Evolutionary conservation across 176 grass and related monocot species (phyloP).

Genomic region (Musa troglodytarum): DNA sequence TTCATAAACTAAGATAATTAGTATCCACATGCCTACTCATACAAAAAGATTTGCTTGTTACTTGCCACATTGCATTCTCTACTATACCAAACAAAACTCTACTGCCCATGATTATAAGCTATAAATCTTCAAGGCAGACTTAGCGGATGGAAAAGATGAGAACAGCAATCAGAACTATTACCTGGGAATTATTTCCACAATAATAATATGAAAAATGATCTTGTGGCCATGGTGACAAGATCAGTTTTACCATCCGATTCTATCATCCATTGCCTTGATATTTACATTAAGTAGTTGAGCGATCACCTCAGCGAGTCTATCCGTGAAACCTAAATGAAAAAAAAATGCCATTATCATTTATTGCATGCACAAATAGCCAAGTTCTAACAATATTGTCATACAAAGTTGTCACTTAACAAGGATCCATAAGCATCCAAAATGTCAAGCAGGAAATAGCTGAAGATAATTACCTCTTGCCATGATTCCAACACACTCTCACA

Average conservation of each 20-base stretch:
- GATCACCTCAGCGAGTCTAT: not conserved
- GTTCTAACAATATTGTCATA: not conserved
- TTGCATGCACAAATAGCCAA: too few relatives aligned
- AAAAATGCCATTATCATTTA: not conserved
- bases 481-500: not conserved
- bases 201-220: not conserved
- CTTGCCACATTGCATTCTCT: not conserved
- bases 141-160: not conserved
- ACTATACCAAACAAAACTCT: not conserved
- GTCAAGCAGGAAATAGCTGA: not conserved
- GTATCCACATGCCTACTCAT: not conserved
- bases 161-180: not conserved
- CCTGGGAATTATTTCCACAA: not conserved
- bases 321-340: not conserved
- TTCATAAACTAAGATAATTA: not conserved
- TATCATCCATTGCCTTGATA: not conserved
- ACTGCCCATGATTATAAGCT: not conserved
- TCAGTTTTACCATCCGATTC: not conserved
- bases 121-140: not conserved
- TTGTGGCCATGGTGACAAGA: not conserved
- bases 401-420: not conserved
- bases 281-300: not conserved
- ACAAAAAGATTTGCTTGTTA: not conserved
- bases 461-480: not conserved
- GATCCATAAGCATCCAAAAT: not conserved